A percentile compares a stretch with the other conserved stretches of the same genome.
These are phyloP conservation scores for Aspergillus campestris DNA, from an alignment of 495 filamentous ascomycete genomes.

Conservation along the genomic window DNA sequence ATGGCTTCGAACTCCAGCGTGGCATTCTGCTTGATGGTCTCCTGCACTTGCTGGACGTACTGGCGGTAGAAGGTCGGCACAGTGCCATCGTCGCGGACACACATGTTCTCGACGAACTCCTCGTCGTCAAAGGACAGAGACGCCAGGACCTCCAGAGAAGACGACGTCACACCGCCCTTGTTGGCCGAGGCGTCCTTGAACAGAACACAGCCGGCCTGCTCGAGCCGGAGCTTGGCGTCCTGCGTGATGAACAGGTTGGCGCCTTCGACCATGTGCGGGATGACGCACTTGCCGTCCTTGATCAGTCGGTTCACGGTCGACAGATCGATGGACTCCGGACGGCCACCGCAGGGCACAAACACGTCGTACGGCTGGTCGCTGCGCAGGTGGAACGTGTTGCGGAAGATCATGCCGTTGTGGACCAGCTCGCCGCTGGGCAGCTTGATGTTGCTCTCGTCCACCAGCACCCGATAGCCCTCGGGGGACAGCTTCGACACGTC, in stretches of 20 bases:
- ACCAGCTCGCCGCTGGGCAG: conserved; percentile 81
- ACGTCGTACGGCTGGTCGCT: conserved; percentile 65
- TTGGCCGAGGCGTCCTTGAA: conserved; percentile 98
- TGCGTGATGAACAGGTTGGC: conserved; percentile 99
- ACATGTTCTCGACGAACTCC: conserved; percentile 89
- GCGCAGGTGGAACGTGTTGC: conserved; percentile 92
- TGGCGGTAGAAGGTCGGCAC: conserved; percentile 82
- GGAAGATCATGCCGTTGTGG: conserved; percentile 88
- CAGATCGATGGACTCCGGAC: conserved; percentile 94
- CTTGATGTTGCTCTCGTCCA: conserved; percentile 79
- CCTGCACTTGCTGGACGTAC: conserved; percentile 89
- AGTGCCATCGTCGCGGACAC: conserved; percentile 65
- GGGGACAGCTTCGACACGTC: conserved; percentile 77
- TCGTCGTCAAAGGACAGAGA: conserved; percentile 87
- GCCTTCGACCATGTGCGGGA: conserved; percentile 95
- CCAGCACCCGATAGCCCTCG: conserved; percentile 84
- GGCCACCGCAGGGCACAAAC: conserved; percentile 94
- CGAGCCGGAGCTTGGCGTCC: conserved; percentile 90
- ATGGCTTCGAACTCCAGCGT: conserved; percentile 93
- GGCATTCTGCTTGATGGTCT: conserved; percentile 81
- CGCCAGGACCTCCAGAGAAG: conserved; percentile 90
- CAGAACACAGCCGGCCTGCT: conserved; percentile 85
- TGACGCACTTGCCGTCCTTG: conserved; percentile 65
- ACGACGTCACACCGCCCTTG: conserved; percentile 98
- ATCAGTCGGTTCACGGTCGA: conserved; percentile 79